Percentiles rank a stretch among this genome's conserved stretches.
These are phyloP conservation scores for Sporothrix inflata DNA, from an alignment of 2,329 filamentous ascomycete genomes.

Conservation along the genomic window DNA sequence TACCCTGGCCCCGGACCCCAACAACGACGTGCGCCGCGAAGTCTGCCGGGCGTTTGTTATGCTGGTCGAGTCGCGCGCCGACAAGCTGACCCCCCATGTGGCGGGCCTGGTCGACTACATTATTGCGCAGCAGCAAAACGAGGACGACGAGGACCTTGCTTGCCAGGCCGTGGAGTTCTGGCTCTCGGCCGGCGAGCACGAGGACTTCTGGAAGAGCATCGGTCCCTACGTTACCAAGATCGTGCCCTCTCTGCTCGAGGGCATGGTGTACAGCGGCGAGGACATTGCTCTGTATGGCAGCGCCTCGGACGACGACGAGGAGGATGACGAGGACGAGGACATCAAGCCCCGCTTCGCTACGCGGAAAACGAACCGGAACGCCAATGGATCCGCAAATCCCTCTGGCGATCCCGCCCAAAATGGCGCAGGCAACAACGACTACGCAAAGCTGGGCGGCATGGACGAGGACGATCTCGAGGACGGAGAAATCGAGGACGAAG, in stretches of 20 bases:
- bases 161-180: conserved; percentile 97
- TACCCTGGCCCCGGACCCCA: conserved; percentile 73
- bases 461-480: conserved; percentile 49
- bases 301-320: conserved; percentile 85
- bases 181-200: conserved; percentile 89
- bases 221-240: conserved; percentile 80
- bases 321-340: conserved; percentile 87
- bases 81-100: conserved; percentile 89
- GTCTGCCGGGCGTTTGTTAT: conserved; percentile 93
- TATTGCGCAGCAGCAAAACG: conserved; percentile 81
- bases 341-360: conserved; percentile 92
- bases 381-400: conserved; percentile 53
- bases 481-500: conserved; percentile 58
- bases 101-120: conserved; percentile 90
- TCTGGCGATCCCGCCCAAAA: conserved; percentile 57
- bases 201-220: conserved; percentile 74
- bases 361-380: conserved; percentile 60
- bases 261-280: conserved; percentile 96
- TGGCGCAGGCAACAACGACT: conserved; percentile 49
- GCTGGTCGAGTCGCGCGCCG: conserved; percentile 85
- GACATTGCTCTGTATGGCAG: conserved; percentile 84
- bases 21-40: conserved; percentile 82
- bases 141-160: conserved; percentile 84
- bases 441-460: conserved; percentile 60
- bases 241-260: conserved; percentile 85